These are phyloP conservation scores for Monosporozyma aquatica DNA, from an alignment of 805 yeast genomes.

Conservation along the genomic window DNA sequence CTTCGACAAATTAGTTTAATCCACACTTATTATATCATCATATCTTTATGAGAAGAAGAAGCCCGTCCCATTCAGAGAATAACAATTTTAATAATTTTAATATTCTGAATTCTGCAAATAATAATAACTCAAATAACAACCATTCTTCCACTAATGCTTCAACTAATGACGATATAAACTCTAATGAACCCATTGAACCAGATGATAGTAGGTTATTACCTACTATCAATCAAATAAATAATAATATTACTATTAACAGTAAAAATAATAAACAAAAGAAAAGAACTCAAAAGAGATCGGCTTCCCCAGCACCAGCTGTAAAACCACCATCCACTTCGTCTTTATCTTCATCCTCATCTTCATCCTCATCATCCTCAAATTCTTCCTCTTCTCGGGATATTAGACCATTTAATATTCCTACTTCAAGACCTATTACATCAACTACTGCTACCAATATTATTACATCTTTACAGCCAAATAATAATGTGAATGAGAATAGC, in stretches of 20 bases:
- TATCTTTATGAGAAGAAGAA: constrained; percentile 28
- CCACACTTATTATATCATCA: too few relatives aligned
- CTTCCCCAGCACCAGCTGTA: constrained; percentile 3
- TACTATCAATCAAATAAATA: constrained; percentile 21
- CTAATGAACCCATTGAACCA: constrained; percentile 36
- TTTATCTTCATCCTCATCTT: too few relatives aligned
- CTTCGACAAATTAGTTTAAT: too few relatives aligned
- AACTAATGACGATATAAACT: constrained; percentile 20
- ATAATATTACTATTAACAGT: neutral
- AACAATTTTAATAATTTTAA: constrained; percentile 8
- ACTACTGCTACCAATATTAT: constrained; percentile 2
- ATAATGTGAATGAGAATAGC: neutral
- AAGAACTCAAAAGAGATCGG: constrained; percentile 3
- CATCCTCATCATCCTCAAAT: too few relatives aligned
- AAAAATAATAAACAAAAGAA: neutral
- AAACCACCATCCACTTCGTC: neutral
- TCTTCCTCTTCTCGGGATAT: neutral
- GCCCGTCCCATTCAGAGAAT: constrained; percentile 34
- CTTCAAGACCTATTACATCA: constrained; percentile 3
- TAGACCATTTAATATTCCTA: constrained; percentile 5
- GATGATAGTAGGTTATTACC: constrained; percentile 39
- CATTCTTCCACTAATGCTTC: neutral
- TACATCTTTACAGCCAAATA: neutral
- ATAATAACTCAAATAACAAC: constrained; percentile 7
- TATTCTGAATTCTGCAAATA: constrained; percentile 26